phyloP scores from a whole-genome alignment of 2,329 filamentous ascomycete genomes.

The Neocucurbitaria cava region DNA sequence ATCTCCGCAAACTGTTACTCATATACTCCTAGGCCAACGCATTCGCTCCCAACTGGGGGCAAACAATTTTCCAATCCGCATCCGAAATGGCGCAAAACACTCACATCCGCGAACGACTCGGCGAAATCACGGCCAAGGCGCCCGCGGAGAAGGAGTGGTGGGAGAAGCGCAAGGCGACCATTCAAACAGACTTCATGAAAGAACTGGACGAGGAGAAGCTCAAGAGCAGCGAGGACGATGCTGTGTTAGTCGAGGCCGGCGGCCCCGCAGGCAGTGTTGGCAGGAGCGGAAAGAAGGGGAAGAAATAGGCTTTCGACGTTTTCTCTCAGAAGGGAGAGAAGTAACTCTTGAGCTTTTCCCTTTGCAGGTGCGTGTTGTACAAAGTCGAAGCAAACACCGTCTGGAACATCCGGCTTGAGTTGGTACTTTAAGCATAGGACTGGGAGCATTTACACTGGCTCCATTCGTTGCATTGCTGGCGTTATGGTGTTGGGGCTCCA shows the following conservation, averaged over 20 bases:
- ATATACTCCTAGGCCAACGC: slow-evolving; percentile 76
- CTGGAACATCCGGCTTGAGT: background rate
- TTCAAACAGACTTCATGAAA: slow-evolving; percentile 80
- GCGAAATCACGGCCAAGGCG: slow-evolving; percentile 75
- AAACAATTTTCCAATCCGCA: slow-evolving; percentile 94
- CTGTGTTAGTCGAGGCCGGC: slow-evolving; percentile 22
- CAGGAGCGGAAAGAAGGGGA: slow-evolving; percentile 6
- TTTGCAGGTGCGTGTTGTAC: background rate
- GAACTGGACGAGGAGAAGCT: slow-evolving; percentile 72
- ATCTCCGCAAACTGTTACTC: slow-evolving; percentile 9
- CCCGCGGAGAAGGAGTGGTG: slow-evolving; percentile 87
- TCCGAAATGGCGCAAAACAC: slow-evolving; percentile 94
- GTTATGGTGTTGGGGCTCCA: slow-evolving; percentile 1
- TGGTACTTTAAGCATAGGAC: background rate
- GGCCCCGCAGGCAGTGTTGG: slow-evolving; percentile 10
- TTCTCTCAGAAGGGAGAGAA: background rate
- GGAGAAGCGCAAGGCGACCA: slow-evolving; percentile 79
- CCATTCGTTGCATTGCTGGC: slow-evolving; percentile 2
- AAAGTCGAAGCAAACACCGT: background rate
- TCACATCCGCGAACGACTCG: slow-evolving; percentile 74
- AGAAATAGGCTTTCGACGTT: slow-evolving; percentile 37
- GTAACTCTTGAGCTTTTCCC: too few relatives aligned
- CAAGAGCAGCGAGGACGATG: slow-evolving; percentile 30
- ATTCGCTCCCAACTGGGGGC: slow-evolving; percentile 86
- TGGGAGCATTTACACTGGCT: background rate